A percentile compares a stretch with the other conserved stretches of the same genome.
These are phyloP conservation scores for Tylopilus sp. DNA, from an alignment of 1,284 basidiomycete genomes.

Conservation along the genomic window DNA sequence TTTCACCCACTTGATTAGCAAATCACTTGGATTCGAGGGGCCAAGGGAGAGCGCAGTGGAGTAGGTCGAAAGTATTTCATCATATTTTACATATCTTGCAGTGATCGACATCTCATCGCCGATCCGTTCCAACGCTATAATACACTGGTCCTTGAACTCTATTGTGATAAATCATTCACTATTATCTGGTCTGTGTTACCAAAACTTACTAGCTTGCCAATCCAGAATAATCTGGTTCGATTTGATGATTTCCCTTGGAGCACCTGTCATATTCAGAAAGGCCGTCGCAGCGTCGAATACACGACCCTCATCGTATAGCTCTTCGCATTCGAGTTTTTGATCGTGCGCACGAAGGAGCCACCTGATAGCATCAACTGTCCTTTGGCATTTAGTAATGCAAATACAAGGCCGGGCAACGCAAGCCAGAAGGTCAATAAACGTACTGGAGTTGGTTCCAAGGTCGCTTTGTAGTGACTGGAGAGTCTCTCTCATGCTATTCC, in stretches of 20 bases:
- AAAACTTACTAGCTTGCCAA: conserved; percentile 17
- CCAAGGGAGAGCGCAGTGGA: conserved; percentile 9
- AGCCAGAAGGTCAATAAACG: no score
- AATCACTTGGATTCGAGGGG: background rate
- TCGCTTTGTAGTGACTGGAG: no score
- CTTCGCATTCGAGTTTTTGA: background rate
- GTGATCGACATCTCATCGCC: conserved; percentile 11
- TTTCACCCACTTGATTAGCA: conserved; percentile 19
- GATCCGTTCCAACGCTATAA: background rate
- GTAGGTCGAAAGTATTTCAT: conserved; percentile 16
- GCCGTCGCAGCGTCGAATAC: background rate
- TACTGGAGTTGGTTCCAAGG: no score
- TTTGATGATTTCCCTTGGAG: background rate
- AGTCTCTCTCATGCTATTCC: no score
- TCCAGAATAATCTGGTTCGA: conserved; percentile 5
- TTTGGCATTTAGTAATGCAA: no score
- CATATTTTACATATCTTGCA: background rate
- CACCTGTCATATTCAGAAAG: background rate
- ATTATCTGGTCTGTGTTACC: background rate
- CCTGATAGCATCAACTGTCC: background rate
- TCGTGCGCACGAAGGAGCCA: background rate
- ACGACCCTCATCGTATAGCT: conserved; percentile 1
- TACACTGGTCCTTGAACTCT: conserved; percentile 20
- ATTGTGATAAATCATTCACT: background rate
- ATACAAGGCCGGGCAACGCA: no score